These are phyloP conservation scores for Imleria badia DNA, from an alignment of 768 basidiomycete species.

Conservation along the genomic window DNA sequence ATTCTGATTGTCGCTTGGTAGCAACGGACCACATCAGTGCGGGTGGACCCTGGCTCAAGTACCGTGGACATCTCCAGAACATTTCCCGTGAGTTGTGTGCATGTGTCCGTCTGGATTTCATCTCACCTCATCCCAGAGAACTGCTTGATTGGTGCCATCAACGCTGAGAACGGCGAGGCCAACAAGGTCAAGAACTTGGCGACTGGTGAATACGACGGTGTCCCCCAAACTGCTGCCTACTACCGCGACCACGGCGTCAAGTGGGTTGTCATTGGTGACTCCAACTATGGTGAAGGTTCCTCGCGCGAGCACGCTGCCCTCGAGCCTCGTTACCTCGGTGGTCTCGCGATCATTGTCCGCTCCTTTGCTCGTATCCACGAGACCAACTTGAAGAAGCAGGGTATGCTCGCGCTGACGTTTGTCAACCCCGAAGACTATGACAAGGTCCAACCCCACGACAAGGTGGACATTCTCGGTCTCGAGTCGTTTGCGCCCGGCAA, in stretches of 20 bases:
- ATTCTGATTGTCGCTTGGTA: conserved; percentile 21
- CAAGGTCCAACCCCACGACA: conserved; percentile 83
- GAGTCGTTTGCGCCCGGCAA: conserved; percentile 89
- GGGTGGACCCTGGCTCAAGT: conserved; percentile 99
- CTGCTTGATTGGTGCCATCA: conserved; percentile 97
- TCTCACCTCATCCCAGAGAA: conserved; percentile 57
- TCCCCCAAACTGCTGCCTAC: conserved; percentile 81
- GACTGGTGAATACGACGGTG: conserved; percentile 81
- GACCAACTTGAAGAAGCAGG: conserved; percentile 99
- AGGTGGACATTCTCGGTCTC: conserved; percentile 85
- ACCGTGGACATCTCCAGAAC: conserved; percentile 98
- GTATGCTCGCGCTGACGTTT: conserved; percentile 96
- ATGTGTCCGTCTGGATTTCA: not conserved
- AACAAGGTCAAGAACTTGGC: conserved; percentile 93
- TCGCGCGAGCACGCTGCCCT: conserved; percentile 98
- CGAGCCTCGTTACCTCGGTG: conserved; percentile 93
- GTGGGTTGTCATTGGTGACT: conserved; percentile 97
- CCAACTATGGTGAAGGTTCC: conserved; percentile 97
- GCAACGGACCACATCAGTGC: conserved; percentile 95
- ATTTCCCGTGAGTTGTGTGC: conserved; percentile 71
- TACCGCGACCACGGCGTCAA: conserved; percentile 90
- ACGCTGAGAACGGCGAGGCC: conserved; percentile 91
- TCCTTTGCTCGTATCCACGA: conserved; percentile 98
- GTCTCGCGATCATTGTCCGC: conserved; percentile 92
- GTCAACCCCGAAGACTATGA: conserved; percentile 92